These are phyloP conservation scores for Oryza glumipatula DNA, from an alignment of 176 grass and related monocot genomes.

Conservation along the genomic window DNA sequence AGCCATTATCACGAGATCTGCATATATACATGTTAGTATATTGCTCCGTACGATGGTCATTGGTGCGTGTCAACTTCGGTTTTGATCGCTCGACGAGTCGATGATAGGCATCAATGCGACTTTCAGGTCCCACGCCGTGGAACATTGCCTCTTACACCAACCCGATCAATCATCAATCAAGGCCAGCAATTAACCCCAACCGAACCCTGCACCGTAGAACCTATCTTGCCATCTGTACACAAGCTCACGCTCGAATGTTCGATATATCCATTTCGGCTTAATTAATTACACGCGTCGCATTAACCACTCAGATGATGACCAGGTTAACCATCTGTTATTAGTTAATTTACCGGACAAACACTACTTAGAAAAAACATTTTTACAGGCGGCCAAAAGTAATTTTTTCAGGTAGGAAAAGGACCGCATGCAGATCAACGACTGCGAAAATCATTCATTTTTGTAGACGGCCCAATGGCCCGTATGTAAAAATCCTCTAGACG, in stretches of 20 bases:
- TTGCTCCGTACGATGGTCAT: neutral
- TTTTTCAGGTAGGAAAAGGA: too few relatives aligned
- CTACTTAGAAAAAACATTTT: too few relatives aligned
- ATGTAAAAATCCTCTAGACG: too few relatives aligned
- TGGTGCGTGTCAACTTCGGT: neutral
- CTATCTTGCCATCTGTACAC: neutral
- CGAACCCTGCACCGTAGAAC: neutral
- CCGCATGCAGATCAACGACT: too few relatives aligned
- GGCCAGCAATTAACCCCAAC: neutral
- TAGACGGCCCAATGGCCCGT: too few relatives aligned
- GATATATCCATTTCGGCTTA: neutral
- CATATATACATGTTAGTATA: too few relatives aligned
- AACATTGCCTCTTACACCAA: neutral
- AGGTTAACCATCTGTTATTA: too few relatives aligned
- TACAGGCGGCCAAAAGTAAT: too few relatives aligned
- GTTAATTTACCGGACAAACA: too few relatives aligned
- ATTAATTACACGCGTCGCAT: slow-evolving; percentile 20
- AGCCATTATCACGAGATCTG: neutral
- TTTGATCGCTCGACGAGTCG: neutral
- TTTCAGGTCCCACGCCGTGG: neutral
- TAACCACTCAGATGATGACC: neutral
- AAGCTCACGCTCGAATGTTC: neutral
- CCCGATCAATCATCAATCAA: slow-evolving; percentile 18
- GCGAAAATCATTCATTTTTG: too few relatives aligned
- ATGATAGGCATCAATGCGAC: neutral